Evolutionary conservation across 106 monocot genomes (phyloP), one percentile per base, ranked within the genome.

Genomic region (Dioscorea alata): DNA sequence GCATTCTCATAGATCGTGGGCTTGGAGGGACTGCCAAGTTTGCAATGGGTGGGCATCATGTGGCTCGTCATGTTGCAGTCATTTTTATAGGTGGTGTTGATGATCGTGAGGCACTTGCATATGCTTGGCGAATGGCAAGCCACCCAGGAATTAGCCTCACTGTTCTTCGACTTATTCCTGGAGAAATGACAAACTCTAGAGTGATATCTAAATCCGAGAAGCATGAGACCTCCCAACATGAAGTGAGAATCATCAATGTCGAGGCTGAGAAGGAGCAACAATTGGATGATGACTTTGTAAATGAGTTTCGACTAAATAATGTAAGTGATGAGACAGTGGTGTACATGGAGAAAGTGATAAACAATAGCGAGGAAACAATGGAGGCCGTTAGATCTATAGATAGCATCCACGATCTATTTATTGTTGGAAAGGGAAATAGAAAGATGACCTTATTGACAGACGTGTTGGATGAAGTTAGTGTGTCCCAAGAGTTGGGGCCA

Each of bases 51-150:
- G 15, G 23, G 18, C 71, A 59, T 58, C 21, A 53, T 12, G 50
- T 23, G 8, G 23, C 48, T 2, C 71, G 59, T 64, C 20, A 71
- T 25, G 48, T 80, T 16, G 73, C 63, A 14, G 32, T 86, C 20
- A 69, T 86, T 58, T 90, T 90, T 83, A 66, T 90, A 35, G 89
- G 89, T 18, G 89, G 89, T 9, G 83, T 83, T 9, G 89, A 90
- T 66, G 89, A 90, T 53, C 83, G 86, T 8, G 85, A 89, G 70
- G 85, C 79, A 1, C 79, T 85, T 2, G 66, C 85, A 1, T 67
- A 57, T 34, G 81, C 73, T 2, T 48, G 53, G 35, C 69, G 84
- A 12, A 84, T 88, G 88, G 71, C 71, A 8, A 81, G 69, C 14
- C 57, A 84, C 50, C 73, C 81, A 0, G 33, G 23, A 9, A 33